Base-by-base conservation (phyloP, 2,329 filamentous ascomycete genomes). In the Aaosphaeria pasadenensis region DNA sequence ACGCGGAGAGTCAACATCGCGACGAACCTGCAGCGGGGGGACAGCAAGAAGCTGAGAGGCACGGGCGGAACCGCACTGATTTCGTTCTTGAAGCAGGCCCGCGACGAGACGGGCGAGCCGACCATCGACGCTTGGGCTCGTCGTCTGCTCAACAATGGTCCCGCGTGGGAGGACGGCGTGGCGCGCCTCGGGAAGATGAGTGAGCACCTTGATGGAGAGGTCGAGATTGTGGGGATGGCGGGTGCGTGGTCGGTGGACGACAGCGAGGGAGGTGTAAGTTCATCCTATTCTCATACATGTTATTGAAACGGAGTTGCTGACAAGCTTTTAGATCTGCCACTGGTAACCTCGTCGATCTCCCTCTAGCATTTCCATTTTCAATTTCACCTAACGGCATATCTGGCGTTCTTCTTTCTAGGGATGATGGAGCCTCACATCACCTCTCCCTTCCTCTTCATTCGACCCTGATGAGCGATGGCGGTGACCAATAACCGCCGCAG, bases 31-130 rank as follows among this genome's bases (percentile, higher is more conserved):
- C 52, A 58, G 28, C 52, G 74, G 75, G 62, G 54, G 53, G 58
- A 59, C 41, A 65, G 51, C 68, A 59, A 70, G 81, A 86, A 86
- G 44, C 80, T 96, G 30, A 89, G 88, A 40, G 94, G 94, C 2
- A 99, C 94, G 0, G 94, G 94, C 11, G 94, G 94, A 11, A 97
- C 94, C 0, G 89, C 91, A 0, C 76, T 99, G 48, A 96, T 99
- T 47, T 89, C 92, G 0, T 99, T 99, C 72, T 76, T 99, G 52
- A 96, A 97, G 72, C 94, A 99, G 72, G 94, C 94, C 4, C 81
- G 94, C 30, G 91, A 99, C 62, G 94, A 99, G 77, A 99, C 94
- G 1, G 89, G 89, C 11, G 92, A 97, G 70, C 90, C 91, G 1
- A 90, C 91, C 1, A 86, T 97, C 43, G 82, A 85, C 59, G 75